A percentile compares a stretch with the other conserved stretches of the same genome.
These are phyloP conservation scores for Diaporthe sp. DNA, from an alignment of 2,329 filamentous ascomycete genomes.

Conservation along the genomic window DNA sequence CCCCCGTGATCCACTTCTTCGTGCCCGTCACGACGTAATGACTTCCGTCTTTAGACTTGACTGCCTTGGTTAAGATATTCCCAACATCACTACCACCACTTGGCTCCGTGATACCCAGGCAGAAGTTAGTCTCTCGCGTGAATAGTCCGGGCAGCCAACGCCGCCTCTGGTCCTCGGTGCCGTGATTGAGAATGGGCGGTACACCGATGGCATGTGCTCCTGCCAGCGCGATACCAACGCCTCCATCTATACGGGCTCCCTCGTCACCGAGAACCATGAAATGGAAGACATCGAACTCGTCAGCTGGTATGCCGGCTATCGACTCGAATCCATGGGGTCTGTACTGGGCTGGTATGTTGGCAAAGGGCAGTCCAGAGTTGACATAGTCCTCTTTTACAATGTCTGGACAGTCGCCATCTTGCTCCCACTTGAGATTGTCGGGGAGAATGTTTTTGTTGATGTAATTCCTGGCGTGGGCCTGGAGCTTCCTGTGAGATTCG, in stretches of 20 bases:
- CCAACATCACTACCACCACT: conserved; percentile 72
- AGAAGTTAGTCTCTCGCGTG: conserved; percentile 56
- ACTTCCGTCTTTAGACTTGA: conserved; percentile 54
- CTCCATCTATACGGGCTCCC: conserved; percentile 58
- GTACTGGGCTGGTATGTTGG: conserved; percentile 51
- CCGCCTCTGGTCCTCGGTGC: conserved; percentile 44
- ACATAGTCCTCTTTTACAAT: conserved; percentile 50
- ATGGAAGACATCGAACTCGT: conserved; percentile 53
- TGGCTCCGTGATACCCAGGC: conserved; percentile 47
- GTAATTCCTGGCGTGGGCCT: conserved; percentile 68
- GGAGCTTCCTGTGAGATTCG: conserved; percentile 67
- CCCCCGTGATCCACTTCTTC: conserved; percentile 77
- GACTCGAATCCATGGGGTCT: conserved; percentile 53
- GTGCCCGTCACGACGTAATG: conserved; percentile 71
- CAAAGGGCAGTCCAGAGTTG: conserved; percentile 50
- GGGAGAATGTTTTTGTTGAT: conserved; percentile 68
- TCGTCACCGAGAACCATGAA: conserved; percentile 53
- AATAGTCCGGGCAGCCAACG: conserved; percentile 59
- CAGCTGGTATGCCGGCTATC: conserved; percentile 53
- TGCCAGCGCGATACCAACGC: conserved; percentile 66
- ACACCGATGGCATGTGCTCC: conserved; percentile 66
- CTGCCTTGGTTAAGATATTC: conserved; percentile 70
- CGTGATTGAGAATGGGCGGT: conserved; percentile 45
- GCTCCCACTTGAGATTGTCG: conserved; percentile 73
- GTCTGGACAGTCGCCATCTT: conserved; percentile 61